phyloP scores from a whole-genome alignment of 1,284 basidiomycete genomes.

The Filobasidium uniguttulatum region DNA sequence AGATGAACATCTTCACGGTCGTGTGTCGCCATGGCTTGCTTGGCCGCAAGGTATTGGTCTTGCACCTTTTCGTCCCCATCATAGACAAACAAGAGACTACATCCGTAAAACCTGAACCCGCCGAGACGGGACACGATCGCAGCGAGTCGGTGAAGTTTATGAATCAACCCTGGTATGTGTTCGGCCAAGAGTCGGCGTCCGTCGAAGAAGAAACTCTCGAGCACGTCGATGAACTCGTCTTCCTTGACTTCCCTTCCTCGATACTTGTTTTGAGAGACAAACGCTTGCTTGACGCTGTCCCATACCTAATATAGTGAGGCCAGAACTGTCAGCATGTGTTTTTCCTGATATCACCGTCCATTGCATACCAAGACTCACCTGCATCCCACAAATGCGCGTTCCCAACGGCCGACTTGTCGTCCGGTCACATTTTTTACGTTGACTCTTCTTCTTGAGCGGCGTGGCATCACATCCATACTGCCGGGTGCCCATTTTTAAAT shows the following conservation, averaged over 20 bases:
- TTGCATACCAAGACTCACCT: constrained; percentile 47
- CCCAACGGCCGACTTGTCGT: constrained; percentile 86
- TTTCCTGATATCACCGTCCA: too few relatives aligned
- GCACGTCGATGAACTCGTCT: constrained; percentile 67
- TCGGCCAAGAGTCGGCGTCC: constrained; percentile 71
- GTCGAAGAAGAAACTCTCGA: constrained; percentile 73
- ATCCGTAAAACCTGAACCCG: constrained; percentile 96
- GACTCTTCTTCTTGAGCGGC: constrained; percentile 84
- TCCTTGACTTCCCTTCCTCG: constrained; percentile 77
- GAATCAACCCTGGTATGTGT: constrained; percentile 81
- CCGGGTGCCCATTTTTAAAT: constrained; percentile 97
- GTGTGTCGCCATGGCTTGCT: constrained; percentile 1
- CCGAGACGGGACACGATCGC: constrained; percentile 73
- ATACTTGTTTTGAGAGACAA: constrained; percentile 93
- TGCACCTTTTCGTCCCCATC: constrained; percentile 86
- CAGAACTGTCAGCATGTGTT: too few relatives aligned
- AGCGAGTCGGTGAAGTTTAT: constrained; percentile 87
- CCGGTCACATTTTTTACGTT: constrained; percentile 93
- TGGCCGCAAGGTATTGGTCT: constrained; percentile 37
- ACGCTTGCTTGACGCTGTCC: constrained; percentile 67
- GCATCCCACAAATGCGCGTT: constrained; percentile 94
- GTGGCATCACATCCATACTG: constrained; percentile 97
- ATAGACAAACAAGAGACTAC: constrained; percentile 91
- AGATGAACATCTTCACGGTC: constrained; percentile 17
- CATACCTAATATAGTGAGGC: constrained; percentile 71